These are phyloP conservation scores for Lipomyces anomalus DNA, from an alignment of 805 yeast genomes.

Conservation along the genomic window DNA sequence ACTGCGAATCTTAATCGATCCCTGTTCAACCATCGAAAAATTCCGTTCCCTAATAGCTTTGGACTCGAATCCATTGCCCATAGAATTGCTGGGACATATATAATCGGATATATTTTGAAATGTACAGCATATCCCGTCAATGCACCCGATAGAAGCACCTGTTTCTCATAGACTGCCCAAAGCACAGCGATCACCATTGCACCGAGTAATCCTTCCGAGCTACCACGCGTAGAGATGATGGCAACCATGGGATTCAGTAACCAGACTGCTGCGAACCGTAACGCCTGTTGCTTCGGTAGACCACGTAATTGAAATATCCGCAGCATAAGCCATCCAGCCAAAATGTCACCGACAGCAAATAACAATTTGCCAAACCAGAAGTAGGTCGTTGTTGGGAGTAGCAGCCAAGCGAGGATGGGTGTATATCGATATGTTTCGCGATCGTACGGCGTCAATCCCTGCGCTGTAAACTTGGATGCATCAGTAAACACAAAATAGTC, in stretches of 20 bases:
- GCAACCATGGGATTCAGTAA: conserved; percentile 90
- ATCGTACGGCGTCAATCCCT: conserved; percentile 65
- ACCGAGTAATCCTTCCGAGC: conserved; percentile 83
- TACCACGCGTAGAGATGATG: conserved; percentile 88
- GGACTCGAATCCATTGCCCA: conserved; percentile 23
- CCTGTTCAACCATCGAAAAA: conserved; percentile 38
- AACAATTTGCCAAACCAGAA: conserved; percentile 72
- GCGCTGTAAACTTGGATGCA: conserved; percentile 67
- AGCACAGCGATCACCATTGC: conserved; percentile 59
- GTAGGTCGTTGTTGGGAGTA: conserved; percentile 57
- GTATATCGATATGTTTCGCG: conserved; percentile 92
- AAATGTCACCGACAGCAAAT: conserved; percentile 70
- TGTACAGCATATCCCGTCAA: conserved; percentile 77
- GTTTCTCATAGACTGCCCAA: conserved; percentile 40
- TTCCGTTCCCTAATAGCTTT: conserved; percentile 18
- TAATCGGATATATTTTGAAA: conserved; percentile 86
- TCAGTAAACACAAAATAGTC: conserved; percentile 93
- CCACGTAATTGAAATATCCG: conserved; percentile 36
- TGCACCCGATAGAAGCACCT: conserved; percentile 38
- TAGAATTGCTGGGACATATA: conserved; percentile 62
- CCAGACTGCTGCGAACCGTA: conserved; percentile 62
- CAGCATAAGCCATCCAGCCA: conserved; percentile 66
- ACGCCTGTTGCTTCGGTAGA: conserved; percentile 33
- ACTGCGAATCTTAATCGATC: conserved; percentile 41
- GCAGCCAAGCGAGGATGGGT: conserved; percentile 78